phyloP scores from a whole-genome alignment of 495 filamentous ascomycete species.

The Letharia lupina region DNA sequence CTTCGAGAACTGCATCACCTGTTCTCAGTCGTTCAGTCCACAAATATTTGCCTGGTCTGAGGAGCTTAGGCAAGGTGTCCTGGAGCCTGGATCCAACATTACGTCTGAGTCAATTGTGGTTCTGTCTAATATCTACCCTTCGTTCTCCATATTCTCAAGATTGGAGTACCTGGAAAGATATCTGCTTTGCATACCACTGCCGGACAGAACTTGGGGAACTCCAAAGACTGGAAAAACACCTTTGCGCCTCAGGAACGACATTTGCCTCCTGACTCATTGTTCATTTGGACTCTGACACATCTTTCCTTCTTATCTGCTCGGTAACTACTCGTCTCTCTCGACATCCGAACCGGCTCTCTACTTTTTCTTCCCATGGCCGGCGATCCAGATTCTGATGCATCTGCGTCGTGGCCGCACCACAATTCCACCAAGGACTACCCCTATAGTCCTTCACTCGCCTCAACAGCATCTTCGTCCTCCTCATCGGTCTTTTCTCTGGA shows the following conservation, averaged over 20 bases:
- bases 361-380: slow-evolving; percentile 21
- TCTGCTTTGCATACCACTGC: not conserved
- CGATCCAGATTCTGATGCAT: slow-evolving; percentile 18
- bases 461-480: slow-evolving; percentile 63
- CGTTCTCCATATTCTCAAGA: slow-evolving; percentile 6
- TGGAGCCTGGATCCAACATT: slow-evolving; percentile 12
- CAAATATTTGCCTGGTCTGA: slow-evolving; percentile 16
- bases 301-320: not conserved
- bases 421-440: slow-evolving; percentile 33
- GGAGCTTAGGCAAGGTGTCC: slow-evolving; percentile 4
- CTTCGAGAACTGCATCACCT: slow-evolving; percentile 2
- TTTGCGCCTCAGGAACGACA: slow-evolving; percentile 11
- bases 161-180: not conserved
- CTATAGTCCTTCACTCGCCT: slow-evolving; percentile 60
- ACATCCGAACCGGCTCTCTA: not conserved
- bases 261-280: slow-evolving; percentile 15
- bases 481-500: slow-evolving; percentile 74
- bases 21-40: slow-evolving; percentile 12
- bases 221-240: not conserved
- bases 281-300: not conserved
- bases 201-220: not conserved
- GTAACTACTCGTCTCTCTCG: slow-evolving; percentile 1
- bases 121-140: not conserved
- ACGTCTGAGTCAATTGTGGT: slow-evolving; percentile 1
- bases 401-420: slow-evolving; percentile 21